phyloP scores from a whole-genome alignment of 2,329 filamentous ascomycete species.

The Aspergillus ochraceus region DNA sequence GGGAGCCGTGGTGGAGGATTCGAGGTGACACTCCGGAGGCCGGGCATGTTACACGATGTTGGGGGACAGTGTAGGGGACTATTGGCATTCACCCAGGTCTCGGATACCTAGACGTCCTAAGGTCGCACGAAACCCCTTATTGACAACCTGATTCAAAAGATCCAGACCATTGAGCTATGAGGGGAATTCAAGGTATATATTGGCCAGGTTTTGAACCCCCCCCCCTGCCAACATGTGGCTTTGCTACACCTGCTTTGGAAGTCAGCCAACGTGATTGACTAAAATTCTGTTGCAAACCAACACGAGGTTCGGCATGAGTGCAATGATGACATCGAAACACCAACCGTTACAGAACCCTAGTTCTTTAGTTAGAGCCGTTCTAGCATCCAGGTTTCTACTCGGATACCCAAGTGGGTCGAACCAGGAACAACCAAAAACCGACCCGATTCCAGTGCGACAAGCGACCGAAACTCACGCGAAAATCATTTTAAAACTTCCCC shows the following conservation, averaged over 20 bases:
- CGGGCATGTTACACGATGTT: not conserved
- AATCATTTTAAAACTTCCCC: not conserved
- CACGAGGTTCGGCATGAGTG: not conserved
- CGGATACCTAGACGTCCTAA: not conserved
- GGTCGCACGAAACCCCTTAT: not conserved
- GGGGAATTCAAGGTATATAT: not conserved
- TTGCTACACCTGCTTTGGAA: not conserved
- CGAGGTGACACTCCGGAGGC: not conserved
- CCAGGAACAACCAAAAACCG: not conserved
- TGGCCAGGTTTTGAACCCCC: not conserved
- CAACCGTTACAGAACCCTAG: not conserved
- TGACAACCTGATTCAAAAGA: not conserved
- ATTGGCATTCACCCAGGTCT: not conserved
- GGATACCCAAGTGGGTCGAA: not conserved
- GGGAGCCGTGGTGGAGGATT: not conserved
- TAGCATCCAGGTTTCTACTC: not conserved
- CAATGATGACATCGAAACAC: not conserved
- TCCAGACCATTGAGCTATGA: not conserved
- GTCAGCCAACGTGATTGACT: not conserved
- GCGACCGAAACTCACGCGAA: not conserved
- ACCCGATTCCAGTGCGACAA: not conserved
- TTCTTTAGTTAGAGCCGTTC: not conserved
- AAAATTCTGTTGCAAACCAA: not conserved
- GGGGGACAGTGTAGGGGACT: too few relatives aligned
- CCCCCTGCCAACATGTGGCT: not conserved